Conservation (phyloP, 345 rosid genomes). For the Cardamine resedifolia region DNA sequence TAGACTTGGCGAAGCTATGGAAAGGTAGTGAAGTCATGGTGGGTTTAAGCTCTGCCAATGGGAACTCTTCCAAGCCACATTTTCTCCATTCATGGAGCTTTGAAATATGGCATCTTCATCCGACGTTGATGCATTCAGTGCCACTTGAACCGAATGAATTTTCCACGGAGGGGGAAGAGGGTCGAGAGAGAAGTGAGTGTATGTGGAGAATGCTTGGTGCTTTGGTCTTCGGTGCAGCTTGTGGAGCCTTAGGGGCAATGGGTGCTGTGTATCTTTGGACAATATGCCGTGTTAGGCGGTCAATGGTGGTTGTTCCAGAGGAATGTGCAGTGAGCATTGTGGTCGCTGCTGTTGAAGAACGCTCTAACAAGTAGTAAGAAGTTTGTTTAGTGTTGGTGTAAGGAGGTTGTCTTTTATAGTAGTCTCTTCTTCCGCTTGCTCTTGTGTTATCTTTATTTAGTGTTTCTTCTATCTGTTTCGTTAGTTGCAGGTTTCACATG, state of each 20-base stretch:
- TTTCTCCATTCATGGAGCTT: conserved; percentile 68
- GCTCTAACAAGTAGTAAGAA: conserved; percentile 44
- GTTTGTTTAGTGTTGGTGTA: not conserved
- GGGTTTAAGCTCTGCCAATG: conserved; percentile 67
- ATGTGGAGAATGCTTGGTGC: conserved; percentile 53
- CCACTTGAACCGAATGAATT: conserved; percentile 56
- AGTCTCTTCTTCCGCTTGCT: conserved; percentile 16
- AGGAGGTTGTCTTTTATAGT: conserved; percentile 36
- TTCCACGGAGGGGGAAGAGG: conserved; percentile 1
- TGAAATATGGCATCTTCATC: conserved; percentile 47
- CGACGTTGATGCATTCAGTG: conserved; percentile 70
- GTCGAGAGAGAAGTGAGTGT: conserved; percentile 39
- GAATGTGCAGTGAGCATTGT: conserved; percentile 41
- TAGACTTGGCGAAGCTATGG: not conserved
- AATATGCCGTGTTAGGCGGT: conserved; percentile 57
- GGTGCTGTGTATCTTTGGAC: conserved; percentile 59
- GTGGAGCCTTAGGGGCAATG: conserved; percentile 67
- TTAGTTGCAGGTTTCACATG: conserved; percentile 47
- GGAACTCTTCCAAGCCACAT: conserved; percentile 57
- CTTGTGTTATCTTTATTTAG: not conserved
- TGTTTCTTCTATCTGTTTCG: conserved; percentile 6
- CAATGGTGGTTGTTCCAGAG: conserved; percentile 64
- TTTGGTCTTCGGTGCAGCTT: conserved; percentile 55
- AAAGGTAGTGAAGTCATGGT: conserved; percentile 39
- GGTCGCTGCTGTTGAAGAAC: conserved; percentile 43